Evolutionary conservation across 495 filamentous ascomycete genomes (phyloP).

Genomic region (Bombardia bombarda): DNA sequence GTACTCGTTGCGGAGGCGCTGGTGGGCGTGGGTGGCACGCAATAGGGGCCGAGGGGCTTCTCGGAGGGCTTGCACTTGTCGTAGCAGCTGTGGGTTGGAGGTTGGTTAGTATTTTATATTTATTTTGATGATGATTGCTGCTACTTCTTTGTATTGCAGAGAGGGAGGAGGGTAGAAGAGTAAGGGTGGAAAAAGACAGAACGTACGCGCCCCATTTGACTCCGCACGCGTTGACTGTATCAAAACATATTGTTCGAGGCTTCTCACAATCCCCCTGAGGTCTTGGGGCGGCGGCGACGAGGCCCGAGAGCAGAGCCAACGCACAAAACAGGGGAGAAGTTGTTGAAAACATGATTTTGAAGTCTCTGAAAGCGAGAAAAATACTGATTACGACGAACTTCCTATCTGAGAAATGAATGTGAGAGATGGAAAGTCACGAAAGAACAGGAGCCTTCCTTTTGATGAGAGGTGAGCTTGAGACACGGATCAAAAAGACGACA

Average conservation of each 20-base stretch:
- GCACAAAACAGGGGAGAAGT: background rate
- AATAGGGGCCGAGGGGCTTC: background rate
- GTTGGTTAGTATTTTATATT: background rate
- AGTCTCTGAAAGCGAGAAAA: background rate
- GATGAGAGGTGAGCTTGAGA: background rate
- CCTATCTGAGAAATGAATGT: too few species aligned
- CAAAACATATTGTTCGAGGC: background rate
- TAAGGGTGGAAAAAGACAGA: too few species aligned
- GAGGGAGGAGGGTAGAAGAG: background rate
- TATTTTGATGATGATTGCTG: background rate
- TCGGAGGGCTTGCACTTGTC: background rate
- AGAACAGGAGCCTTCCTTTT: background rate
- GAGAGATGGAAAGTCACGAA: background rate
- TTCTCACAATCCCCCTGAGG: background rate
- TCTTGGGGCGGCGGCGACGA: background rate
- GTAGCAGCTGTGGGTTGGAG: constrained; percentile 3
- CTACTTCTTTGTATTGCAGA: background rate
- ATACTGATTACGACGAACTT: too few species aligned
- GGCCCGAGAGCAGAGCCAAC: background rate
- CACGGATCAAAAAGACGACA: too few species aligned
- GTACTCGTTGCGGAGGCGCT: background rate
- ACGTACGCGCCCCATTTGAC: background rate
- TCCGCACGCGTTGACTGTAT: constrained; percentile 1
- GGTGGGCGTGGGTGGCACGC: background rate
- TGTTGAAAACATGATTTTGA: background rate